phyloP scores from a whole-genome alignment of 129 eudicot species.

The Flaveria brownii region DNA sequence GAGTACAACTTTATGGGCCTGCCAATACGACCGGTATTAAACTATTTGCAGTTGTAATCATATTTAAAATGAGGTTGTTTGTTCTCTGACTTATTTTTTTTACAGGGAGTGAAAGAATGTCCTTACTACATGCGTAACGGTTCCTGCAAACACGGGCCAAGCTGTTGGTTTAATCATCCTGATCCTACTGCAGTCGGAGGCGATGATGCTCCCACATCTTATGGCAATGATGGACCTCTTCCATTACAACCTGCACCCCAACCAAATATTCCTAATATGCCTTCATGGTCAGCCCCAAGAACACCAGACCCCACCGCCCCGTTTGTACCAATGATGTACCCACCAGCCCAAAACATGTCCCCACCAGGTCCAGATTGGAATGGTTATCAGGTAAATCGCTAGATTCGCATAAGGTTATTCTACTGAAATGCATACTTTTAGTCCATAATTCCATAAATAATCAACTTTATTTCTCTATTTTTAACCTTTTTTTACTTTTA shows the following conservation, averaged over 20 bases:
- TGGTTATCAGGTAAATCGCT: constrained; percentile 60
- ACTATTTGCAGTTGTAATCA: not conserved
- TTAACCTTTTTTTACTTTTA: not conserved
- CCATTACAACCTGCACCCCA: constrained; percentile 47
- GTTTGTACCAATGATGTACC: constrained; percentile 46
- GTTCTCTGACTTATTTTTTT: not conserved
- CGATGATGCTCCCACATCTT: constrained; percentile 43
- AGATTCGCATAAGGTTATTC: not conserved
- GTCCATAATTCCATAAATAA: not conserved
- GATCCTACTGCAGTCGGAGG: constrained; percentile 74
- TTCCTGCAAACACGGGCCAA: constrained; percentile 84
- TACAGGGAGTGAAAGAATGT: constrained; percentile 85
- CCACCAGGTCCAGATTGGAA: constrained; percentile 69
- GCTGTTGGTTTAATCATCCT: constrained; percentile 94
- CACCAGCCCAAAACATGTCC: constrained; percentile 49
- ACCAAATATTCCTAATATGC: constrained; percentile 29
- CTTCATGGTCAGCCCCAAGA: constrained; percentile 59
- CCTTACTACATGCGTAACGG: constrained; percentile 91
- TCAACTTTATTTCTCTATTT: not conserved
- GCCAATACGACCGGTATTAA: constrained; percentile 80
- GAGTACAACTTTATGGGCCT: constrained; percentile 84
- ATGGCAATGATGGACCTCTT: constrained; percentile 52
- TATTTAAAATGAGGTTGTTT: constrained; percentile 1
- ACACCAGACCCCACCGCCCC: constrained; percentile 44
- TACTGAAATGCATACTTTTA: not conserved